Evolutionary conservation across 371 early-diverging fungal species (phyloP).

Genomic region (Mucor saturninus): DNA sequence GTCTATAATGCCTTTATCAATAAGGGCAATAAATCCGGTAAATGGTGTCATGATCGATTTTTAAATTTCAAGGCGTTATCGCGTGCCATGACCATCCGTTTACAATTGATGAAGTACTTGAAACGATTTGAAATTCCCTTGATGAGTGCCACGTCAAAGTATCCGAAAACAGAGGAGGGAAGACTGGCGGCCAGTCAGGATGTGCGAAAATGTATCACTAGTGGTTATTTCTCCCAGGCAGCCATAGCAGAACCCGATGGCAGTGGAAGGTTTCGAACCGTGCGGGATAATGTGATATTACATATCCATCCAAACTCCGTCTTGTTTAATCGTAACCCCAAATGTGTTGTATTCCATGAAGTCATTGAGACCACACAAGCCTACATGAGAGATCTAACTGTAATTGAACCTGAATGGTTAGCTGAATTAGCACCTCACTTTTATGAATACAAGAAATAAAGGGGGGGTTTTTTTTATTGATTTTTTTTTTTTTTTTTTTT

Average conservation of each 20-base stretch:
- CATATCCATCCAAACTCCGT: slow-evolving; percentile 80
- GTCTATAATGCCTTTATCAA: slow-evolving; percentile 79
- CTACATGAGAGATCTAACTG: slow-evolving; percentile 76
- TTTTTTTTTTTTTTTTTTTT: background rate
- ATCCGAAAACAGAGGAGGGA: slow-evolving; percentile 31
- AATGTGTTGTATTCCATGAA: slow-evolving; percentile 85
- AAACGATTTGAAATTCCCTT: slow-evolving; percentile 57
- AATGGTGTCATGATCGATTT: slow-evolving; percentile 78
- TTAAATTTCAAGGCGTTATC: slow-evolving; percentile 76
- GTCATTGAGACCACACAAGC: slow-evolving; percentile 76
- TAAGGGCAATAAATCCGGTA: slow-evolving; percentile 62
- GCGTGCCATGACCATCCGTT: slow-evolving; percentile 71
- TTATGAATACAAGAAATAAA: slow-evolving; percentile 50
- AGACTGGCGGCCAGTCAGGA: slow-evolving; percentile 43
- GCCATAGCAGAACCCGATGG: slow-evolving; percentile 65
- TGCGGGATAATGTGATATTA: slow-evolving; percentile 63
- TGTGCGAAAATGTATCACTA: slow-evolving; percentile 74
- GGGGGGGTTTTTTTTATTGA: background rate
- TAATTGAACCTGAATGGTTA: slow-evolving; percentile 74
- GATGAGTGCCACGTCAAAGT: slow-evolving; percentile 44
- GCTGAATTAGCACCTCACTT: slow-evolving; percentile 72
- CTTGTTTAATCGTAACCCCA: slow-evolving; percentile 73
- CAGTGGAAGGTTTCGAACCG: slow-evolving; percentile 69
- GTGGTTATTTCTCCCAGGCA: slow-evolving; percentile 80
- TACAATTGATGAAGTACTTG: slow-evolving; percentile 72